Base-by-base conservation (phyloP, 2,329 filamentous ascomycete genomes). In the Pseudogymnoascus sp. region DNA sequence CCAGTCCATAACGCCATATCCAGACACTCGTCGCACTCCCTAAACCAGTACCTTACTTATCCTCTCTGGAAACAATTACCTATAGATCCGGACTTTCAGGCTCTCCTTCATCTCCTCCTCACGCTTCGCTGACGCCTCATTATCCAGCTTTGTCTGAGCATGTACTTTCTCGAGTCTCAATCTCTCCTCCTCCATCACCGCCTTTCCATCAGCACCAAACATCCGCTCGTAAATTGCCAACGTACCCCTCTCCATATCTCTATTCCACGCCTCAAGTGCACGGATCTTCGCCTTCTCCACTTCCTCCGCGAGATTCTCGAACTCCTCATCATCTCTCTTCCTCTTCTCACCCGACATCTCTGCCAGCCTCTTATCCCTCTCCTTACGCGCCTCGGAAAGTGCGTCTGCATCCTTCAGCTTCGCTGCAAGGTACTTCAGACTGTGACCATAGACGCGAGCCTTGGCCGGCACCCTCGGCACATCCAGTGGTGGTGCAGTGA, bases 401-500 rank as follows among this genome's bases (percentile, higher is more conserved):
- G 23, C 25, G 6, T 63, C 62, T 1, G 19, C 31, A 21, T 63
- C 63, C 13, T 71, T 71, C 28, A 69, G 78, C 67, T 79, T 80
- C 5, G 78, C 76, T 3, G 78, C 79, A 3, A 83, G 73, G 65
- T 82, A 83, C 65, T 77, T 77, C 6, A 82, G 73, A 6, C 79
- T 81, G 68, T 84, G 81, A 2, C 76, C 74, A 1, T 83, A 71
- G 39, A 72, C 74, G 28, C 66, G 68, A 1, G 45, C 65, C 7
- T 70, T 65, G 19, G 70, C 67, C 8, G 70, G 66, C 34, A 73
- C 36, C 25, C 66, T 69, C 36, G 71, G 69, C 62, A 66, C 63
- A 68, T 86, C 82, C 48, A 88, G 74, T 1, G 88, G 88, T 3
- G 87, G 87, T 0, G 81, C 78, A 1, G 85, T 85, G 77, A 89